Base-by-base conservation (phyloP, 768 basidiomycete genomes). In the Termitomyces sp. region DNA sequence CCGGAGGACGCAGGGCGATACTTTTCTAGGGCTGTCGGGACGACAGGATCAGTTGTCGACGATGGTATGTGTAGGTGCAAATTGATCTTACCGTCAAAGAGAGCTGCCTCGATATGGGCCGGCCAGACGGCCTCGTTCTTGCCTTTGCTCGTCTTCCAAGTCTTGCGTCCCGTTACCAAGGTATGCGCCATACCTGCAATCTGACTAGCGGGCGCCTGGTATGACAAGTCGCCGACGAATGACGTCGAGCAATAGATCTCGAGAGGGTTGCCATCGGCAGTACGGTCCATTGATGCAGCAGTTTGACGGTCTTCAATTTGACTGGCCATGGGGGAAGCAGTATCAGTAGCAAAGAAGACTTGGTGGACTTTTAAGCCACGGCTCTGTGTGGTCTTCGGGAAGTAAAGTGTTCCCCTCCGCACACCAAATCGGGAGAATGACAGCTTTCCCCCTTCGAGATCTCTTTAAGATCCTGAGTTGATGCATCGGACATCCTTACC, bases 71-170 rank as follows among this genome's bases (percentile, higher is more conserved):
- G 60, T 53, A 57, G 51, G 11, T 48, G 54, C 7, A 28, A 55
- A 50, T 11, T 30, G n/a, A 13, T 60, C 69, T 52, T 59, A 84
- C 86, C 86, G 75, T 84, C 77, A 47, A 87, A 73, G 54, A 87
- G 77, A 52, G 80, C 81, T 26, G 76, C 78, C 70, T 87, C 86
- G 53, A 87, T 74, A 54, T 74, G 67, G 3, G 83, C 79, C 50
- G 86, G 83, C 86, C 86, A 87, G 14, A 87, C 81, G 4, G 79
- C 77, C 62, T 85, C 85, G 49, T 62, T 70, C 51, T 72, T 71
- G 33, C 76, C 74, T 61, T 80, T 84, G 44, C 79, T 70, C 16
- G 78, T 81, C 62, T 84, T 84, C 79, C 80, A 85, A 46, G 73
- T 79, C 67, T 82, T 85, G 56, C 85, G 77, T 16, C 77, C 76